Percentiles rank a stretch among this genome's conserved stretches.
Conservation (phyloP, 148 eudicot genomes). For the Amaranthus hypochondriacus region DNA sequence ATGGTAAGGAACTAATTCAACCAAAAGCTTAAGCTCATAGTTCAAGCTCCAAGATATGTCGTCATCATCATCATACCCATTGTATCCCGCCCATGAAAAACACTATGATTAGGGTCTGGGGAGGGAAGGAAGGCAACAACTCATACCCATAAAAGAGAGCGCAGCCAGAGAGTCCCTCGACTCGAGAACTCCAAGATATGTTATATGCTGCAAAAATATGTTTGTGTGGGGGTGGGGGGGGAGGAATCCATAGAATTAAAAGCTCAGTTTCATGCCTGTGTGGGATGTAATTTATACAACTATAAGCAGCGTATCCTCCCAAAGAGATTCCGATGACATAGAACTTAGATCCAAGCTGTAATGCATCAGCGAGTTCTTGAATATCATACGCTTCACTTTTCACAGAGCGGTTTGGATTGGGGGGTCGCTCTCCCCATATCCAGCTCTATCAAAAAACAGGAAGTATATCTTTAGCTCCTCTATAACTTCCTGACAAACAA, state of each 20-base stretch:
- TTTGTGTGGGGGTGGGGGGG: too few species aligned
- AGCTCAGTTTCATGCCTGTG: constrained; percentile 43
- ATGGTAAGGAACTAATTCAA: too few species aligned
- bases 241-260: not conserved
- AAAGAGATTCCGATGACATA: constrained; percentile 66
- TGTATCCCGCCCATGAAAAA: too few species aligned
- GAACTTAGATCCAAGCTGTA: constrained; percentile 65
- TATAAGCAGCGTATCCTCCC: constrained; percentile 61
- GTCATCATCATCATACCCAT: too few species aligned
- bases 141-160: too few species aligned
- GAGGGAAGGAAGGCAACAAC: too few species aligned
- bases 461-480: constrained; percentile 53
- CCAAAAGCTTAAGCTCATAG: too few species aligned
- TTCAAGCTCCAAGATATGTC: too few species aligned
- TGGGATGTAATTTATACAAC: constrained; percentile 73
- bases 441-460: constrained; percentile 64
- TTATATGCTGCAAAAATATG: too few species aligned
- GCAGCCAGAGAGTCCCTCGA: too few species aligned
- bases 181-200: too few species aligned
- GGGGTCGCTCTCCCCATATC: constrained; percentile 92
- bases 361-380: constrained; percentile 72
- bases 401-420: constrained; percentile 59
- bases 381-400: constrained; percentile 73
- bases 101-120: too few species aligned
- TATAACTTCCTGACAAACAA: constrained; percentile 42